Evolutionary conservation across 2,329 filamentous ascomycete species (phyloP).

Genomic region (Kalmusia sp.): DNA sequence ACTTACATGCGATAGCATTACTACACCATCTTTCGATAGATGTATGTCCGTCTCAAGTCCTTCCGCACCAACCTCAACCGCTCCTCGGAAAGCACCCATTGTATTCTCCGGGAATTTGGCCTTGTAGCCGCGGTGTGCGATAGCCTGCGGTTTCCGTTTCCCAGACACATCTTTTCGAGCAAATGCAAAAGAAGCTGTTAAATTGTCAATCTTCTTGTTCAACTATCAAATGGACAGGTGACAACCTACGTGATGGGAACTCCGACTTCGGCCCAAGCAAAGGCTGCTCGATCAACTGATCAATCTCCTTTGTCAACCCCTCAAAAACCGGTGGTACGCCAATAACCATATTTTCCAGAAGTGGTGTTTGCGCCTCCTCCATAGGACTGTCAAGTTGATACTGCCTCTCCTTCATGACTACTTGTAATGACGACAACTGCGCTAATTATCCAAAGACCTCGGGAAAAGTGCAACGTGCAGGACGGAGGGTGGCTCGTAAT

Average conservation of each 20-base stretch:
- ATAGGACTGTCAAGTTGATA: conserved; percentile 19
- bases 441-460: background rate
- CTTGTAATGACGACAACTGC: background rate
- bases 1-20: conserved; percentile 82
- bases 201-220: conserved; percentile 20
- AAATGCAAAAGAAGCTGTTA: conserved; percentile 42
- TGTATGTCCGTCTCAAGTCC: conserved; percentile 91
- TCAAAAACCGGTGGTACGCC: conserved; percentile 46
- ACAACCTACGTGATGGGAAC: conserved; percentile 36
- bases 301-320: conserved; percentile 41
- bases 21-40: conserved; percentile 79
- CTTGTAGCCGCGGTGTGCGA: conserved; percentile 82
- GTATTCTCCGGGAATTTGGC: conserved; percentile 84
- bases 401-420: background rate
- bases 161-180: conserved; percentile 44
- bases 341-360: conserved; percentile 46
- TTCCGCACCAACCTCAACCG: conserved; percentile 75
- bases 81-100: conserved; percentile 77
- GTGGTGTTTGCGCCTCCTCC: conserved; percentile 40
- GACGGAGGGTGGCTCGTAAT: background rate
- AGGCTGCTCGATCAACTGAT: conserved; percentile 44
- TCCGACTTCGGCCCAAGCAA: conserved; percentile 37
- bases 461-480: background rate
- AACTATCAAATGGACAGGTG: background rate
- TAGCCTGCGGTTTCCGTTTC: conserved; percentile 68